phyloP scores from a whole-genome alignment of 805 yeast species.

The Dipodascopsis tothii region DNA sequence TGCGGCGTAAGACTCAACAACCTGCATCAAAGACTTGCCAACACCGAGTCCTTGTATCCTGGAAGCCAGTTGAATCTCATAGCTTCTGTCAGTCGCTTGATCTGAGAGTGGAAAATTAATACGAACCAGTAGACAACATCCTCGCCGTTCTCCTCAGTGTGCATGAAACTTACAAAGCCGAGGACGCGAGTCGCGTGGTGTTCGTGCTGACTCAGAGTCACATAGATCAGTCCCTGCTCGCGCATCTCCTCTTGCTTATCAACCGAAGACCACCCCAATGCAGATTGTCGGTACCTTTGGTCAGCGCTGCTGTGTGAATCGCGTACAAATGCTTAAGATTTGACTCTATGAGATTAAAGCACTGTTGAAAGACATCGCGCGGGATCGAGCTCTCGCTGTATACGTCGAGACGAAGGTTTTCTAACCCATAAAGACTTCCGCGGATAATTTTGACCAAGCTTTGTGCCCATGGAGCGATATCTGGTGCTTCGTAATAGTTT shows the following conservation, averaged over 20 bases:
- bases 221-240: constrained; percentile 20
- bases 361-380: too few relatives aligned
- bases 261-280: constrained; percentile 19
- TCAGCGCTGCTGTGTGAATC: too few relatives aligned
- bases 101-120: background rate
- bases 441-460: too few relatives aligned
- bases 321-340: too few relatives aligned
- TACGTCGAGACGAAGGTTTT: too few relatives aligned
- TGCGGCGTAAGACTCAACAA: constrained; percentile 10
- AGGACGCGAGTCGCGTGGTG: too few relatives aligned
- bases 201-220: constrained; percentile 10
- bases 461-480: too few relatives aligned
- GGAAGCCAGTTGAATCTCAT: constrained; percentile 12
- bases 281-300: constrained; percentile 13
- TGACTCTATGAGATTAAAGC: too few relatives aligned
- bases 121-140: constrained; percentile 22
- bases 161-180: constrained; percentile 24
- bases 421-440: too few relatives aligned
- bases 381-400: too few relatives aligned
- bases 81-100: background rate
- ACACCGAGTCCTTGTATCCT: constrained; percentile 14
- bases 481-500: too few relatives aligned
- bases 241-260: constrained; percentile 19
- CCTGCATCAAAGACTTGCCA: constrained; percentile 11
- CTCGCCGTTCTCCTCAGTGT: constrained; percentile 19